These are phyloP conservation scores for Simplicillium sp. DNA, from an alignment of 2,329 filamentous ascomycete genomes.

Conservation along the genomic window DNA sequence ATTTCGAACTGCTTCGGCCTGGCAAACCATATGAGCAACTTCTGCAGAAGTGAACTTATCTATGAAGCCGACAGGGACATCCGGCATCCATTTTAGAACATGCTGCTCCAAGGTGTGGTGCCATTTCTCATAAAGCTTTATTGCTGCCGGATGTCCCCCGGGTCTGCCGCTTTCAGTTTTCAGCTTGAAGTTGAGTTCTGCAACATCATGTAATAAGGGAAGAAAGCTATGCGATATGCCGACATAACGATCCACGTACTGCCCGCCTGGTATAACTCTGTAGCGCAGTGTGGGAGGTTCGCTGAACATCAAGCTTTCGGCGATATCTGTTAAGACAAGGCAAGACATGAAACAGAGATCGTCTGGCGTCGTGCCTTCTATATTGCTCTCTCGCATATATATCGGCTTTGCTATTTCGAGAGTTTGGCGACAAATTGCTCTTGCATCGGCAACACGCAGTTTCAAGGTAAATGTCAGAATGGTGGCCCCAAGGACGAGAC, in stretches of 20 bases:
- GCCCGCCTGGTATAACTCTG: conserved; percentile 2
- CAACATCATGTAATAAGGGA: conserved; percentile 15
- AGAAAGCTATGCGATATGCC: conserved; percentile 15
- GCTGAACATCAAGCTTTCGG: conserved; percentile 13
- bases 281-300: conserved; percentile 13
- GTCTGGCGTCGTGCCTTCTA: background rate
- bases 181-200: conserved; percentile 12
- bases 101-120: conserved; percentile 6
- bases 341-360: conserved; percentile 12
- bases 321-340: conserved; percentile 13
- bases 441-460: conserved; percentile 7
- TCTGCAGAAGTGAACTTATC: conserved; percentile 11
- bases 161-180: background rate
- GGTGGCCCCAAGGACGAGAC: conserved; percentile 10
- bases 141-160: conserved; percentile 1
- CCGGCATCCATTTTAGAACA: conserved; percentile 12
- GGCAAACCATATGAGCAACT: conserved; percentile 18
- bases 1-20: conserved; percentile 14
- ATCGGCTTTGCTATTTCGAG: conserved; percentile 11
- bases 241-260: conserved; percentile 14
- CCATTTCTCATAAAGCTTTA: background rate
- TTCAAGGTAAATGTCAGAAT: conserved; percentile 12
- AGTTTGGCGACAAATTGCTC: conserved; percentile 10
- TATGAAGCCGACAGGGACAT: conserved; percentile 11
- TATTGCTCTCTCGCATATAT: conserved; percentile 4